Percentiles rank a stretch among this genome's conserved stretches.
phyloP scores from a whole-genome alignment of 139 green algal species.

The Gonium pectorale region DNA sequence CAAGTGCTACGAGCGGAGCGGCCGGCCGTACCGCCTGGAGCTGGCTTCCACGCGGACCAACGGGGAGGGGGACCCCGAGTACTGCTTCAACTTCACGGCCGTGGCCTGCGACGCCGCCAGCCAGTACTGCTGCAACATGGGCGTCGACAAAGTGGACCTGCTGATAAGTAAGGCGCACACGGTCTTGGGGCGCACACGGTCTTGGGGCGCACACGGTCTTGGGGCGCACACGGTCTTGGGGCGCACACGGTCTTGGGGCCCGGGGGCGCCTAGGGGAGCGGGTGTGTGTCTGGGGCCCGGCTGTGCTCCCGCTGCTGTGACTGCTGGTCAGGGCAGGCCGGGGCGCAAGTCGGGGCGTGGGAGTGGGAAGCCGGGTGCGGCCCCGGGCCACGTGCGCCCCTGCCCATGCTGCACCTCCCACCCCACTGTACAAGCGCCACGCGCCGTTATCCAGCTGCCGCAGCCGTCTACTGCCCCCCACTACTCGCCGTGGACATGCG shows the following conservation, averaged over 20 bases:
- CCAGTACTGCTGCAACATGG: conserved; percentile 21
- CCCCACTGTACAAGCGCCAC: too few species aligned
- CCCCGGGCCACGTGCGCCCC: too few species aligned
- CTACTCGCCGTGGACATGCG: background rate
- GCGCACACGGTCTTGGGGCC: background rate
- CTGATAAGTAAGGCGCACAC: conserved; percentile 31
- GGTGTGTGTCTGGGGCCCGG: background rate
- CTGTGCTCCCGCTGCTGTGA: background rate
- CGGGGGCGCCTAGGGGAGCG: background rate
- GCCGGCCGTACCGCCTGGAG: background rate
- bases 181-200: background rate
- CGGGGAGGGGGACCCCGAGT: background rate
- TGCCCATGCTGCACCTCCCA: too few species aligned
- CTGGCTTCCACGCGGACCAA: background rate
- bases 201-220: background rate
- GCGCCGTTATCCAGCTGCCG: background rate
- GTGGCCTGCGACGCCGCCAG: background rate
- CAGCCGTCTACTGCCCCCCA: background rate
- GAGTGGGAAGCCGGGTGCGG: too few species aligned
- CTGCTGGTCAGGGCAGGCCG: background rate
- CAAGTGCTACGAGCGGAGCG: background rate
- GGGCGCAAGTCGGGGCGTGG: background rate
- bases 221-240: background rate
- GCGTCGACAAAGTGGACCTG: background rate
- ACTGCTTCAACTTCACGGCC: background rate